Percentiles rank a stretch among this genome's conserved stretches.
phyloP scores from a whole-genome alignment of 2,329 filamentous ascomycete genomes.

The Microcyclosporella mali region DNA sequence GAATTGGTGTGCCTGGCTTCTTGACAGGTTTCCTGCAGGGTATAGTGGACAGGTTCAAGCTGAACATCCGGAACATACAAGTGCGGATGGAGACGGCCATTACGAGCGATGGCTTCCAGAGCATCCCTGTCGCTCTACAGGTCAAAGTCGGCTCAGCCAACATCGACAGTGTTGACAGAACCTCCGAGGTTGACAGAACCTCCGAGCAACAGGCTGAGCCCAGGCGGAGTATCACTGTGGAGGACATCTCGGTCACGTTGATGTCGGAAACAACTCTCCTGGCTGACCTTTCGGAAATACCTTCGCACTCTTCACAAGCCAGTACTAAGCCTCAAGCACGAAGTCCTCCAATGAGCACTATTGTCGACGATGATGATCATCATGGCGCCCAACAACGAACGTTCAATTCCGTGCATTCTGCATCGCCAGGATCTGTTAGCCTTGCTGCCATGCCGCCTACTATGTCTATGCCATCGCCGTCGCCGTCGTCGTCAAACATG shows the following conservation, averaged over 20 bases:
- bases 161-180: conserved; percentile 54
- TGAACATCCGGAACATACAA: conserved; percentile 59
- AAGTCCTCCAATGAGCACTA: neutral
- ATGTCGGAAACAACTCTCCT: conserved; percentile 22
- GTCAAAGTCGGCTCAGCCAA: conserved; percentile 59
- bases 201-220: neutral
- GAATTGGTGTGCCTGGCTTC: conserved; percentile 63
- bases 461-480: neutral
- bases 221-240: conserved; percentile 7
- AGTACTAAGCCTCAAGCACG: conserved; percentile 6
- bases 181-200: conserved; percentile 28
- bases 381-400: no score
- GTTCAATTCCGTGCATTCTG: no score
- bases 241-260: conserved; percentile 24
- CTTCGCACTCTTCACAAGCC: conserved; percentile 10
- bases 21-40: conserved; percentile 67
- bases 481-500: conserved; percentile 2
- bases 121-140: conserved; percentile 53
- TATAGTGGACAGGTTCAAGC: conserved; percentile 63
- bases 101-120: conserved; percentile 26
- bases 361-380: no score
- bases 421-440: neutral
- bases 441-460: neutral
- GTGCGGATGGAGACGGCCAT: conserved; percentile 58
- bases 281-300: conserved; percentile 17